Base-by-base conservation (phyloP, 345 rosid species). In the Ailanthus altissimus region DNA sequence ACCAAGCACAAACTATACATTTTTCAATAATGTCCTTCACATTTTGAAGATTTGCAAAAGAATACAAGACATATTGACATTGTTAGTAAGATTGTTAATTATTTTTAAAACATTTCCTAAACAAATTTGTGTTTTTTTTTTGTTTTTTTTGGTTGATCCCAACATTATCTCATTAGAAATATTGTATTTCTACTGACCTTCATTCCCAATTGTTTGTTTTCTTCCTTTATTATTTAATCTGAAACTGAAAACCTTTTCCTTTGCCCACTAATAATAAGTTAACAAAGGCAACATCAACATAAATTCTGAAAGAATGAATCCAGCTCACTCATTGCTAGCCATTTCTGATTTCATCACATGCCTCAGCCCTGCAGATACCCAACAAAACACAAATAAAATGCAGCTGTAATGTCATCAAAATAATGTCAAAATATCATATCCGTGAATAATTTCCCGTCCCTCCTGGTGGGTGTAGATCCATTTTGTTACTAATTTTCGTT, bases 251-350 rank as follows among this genome's bases (percentile, higher is more conserved):
- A 18, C 8, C 5, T 20, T 54, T 54, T 54, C 7, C 58, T 5
- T 10, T 8, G 0, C 38, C 32, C 28, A 23, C 13, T 0, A 12
- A 58, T 58, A 58, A 58, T 9, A 10, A 58, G n/a, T n/a, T n/a
- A 58, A 8, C 12, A 0, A 12, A 11, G 1, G 38, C 38, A 32
- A 32, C 38, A 32, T 32, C 38, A 26, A 49, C 54, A 68, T 47
- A 5, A 58, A 73, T 25, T 43, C 76, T 15, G 40, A 9, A 16
- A 42, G 76, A 73, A 73, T 73, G 67, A 59, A 45, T 25, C 21
- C 76, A 73, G 67, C 76, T 59, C 47, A 73, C 11, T 46, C 40
- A n/a, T 54, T 32, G 15, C 10, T 0, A 51, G n/a, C 16, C 8
- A 15, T 8, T 7, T 28, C 36, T 3, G 23, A 57, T 72, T 54